A percentile compares a stretch with the other conserved stretches of the same genome.
These are phyloP conservation scores for Trametes cinnabarina DNA, from an alignment of 768 basidiomycete species.

Conservation along the genomic window DNA sequence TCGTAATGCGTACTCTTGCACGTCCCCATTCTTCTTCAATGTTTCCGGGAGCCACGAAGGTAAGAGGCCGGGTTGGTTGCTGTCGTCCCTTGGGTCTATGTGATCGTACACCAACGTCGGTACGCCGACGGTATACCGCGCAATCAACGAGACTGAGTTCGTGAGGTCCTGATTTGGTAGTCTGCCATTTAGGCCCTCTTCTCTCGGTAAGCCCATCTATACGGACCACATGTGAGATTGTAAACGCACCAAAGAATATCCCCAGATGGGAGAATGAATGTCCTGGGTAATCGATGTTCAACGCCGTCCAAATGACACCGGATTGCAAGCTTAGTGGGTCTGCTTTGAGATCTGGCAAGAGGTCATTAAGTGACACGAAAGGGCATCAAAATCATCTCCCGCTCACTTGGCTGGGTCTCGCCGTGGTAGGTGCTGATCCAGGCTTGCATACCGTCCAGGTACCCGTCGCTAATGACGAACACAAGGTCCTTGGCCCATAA, in stretches of 20 bases:
- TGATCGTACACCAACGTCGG: slow-evolving; percentile 83
- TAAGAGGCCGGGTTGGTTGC: slow-evolving; percentile 30
- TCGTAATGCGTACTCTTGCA: slow-evolving; percentile 54
- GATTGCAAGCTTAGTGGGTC: slow-evolving; percentile 64
- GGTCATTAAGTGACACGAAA: neutral
- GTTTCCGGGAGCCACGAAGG: slow-evolving; percentile 47
- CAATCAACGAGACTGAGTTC: slow-evolving; percentile 75
- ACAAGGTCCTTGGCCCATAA: slow-evolving; percentile 95
- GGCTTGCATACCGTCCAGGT: slow-evolving; percentile 89
- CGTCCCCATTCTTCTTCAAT: slow-evolving; percentile 40
- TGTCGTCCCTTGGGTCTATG: slow-evolving; percentile 47
- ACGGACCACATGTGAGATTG: no score
- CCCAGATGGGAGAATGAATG: slow-evolving; percentile 97
- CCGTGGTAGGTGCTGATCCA: slow-evolving; percentile 88
- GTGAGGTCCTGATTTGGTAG: slow-evolving; percentile 94
- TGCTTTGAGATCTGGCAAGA: slow-evolving; percentile 55
- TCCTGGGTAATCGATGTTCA: slow-evolving; percentile 93
- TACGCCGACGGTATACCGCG: slow-evolving; percentile 69
- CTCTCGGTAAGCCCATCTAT: neutral
- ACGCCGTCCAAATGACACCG: slow-evolving; percentile 93
- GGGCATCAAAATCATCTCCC: neutral
- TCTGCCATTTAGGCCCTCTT: slow-evolving; percentile 94
- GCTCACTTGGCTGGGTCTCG: slow-evolving; percentile 58
- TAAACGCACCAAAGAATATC: slow-evolving; percentile 94
- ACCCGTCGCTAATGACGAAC: slow-evolving; percentile 84